Evolutionary conservation across 352 stramenopile species (phyloP).

Genomic region (Pythium grandisporangium): DNA sequence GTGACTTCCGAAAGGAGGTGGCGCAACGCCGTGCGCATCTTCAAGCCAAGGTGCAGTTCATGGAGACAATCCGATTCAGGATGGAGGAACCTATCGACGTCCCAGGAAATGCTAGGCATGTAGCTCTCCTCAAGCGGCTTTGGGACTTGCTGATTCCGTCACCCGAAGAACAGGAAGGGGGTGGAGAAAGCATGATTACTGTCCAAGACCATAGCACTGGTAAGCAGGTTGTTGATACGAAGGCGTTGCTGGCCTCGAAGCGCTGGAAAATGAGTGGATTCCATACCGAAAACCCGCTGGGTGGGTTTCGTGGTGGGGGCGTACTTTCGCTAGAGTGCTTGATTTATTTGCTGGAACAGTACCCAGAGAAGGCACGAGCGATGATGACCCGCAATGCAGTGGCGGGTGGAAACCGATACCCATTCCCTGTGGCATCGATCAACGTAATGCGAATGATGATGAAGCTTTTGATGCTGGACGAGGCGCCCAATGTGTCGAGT

Average conservation of each 20-base stretch:
- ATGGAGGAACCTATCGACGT: constrained; percentile 60
- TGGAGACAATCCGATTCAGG: constrained; percentile 65
- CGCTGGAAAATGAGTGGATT: constrained; percentile 70
- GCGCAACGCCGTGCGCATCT: constrained; percentile 26
- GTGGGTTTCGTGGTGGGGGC: constrained; percentile 67
- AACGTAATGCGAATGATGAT: constrained; percentile 85
- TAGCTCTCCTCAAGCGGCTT: constrained; percentile 52
- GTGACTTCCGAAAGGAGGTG: constrained; percentile 56
- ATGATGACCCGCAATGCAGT: constrained; percentile 76
- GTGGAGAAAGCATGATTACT: constrained; percentile 11
- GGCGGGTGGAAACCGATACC: constrained; percentile 66
- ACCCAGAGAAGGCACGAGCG: constrained; percentile 55
- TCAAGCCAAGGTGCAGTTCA: constrained; percentile 47
- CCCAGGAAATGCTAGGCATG: constrained; percentile 37
- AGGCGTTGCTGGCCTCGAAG: constrained; percentile 38
- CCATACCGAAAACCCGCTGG: constrained; percentile 70
- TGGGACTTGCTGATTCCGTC: constrained; percentile 46
- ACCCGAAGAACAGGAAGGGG: constrained; percentile 9
- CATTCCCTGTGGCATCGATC: constrained; percentile 75
- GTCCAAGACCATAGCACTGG: constrained; percentile 5
- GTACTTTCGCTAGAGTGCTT: constrained; percentile 66
- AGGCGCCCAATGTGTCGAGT: constrained; percentile 50
- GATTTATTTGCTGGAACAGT: constrained; percentile 70
- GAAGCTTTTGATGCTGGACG: constrained; percentile 75
- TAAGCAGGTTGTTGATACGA: constrained; percentile 21